Conservation (phyloP, 192 early-diverging fungal genomes). For the Coemansia sp. region DNA sequence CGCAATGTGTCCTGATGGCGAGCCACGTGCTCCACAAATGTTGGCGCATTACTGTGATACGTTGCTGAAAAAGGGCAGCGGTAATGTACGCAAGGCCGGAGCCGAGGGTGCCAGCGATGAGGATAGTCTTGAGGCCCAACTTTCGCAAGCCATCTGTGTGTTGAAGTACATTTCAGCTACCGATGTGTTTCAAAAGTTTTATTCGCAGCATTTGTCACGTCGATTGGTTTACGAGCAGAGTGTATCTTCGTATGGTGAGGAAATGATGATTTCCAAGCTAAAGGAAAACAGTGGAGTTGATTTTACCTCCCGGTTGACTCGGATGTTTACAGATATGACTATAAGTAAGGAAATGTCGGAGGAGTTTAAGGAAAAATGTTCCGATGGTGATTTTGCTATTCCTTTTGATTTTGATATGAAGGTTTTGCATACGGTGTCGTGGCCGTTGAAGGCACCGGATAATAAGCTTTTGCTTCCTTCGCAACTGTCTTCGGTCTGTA, state of each 20-base stretch:
- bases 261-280: constrained; percentile 90
- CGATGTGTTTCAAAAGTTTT: constrained; percentile 98
- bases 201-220: constrained; percentile 88
- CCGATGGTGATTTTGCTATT: constrained; percentile 38
- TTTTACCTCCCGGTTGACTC: constrained; percentile 90
- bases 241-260: constrained; percentile 89
- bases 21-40: constrained; percentile 80
- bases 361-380: constrained; percentile 66
- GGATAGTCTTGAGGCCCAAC: constrained; percentile 52
- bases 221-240: constrained; percentile 89
- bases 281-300: constrained; percentile 92
- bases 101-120: constrained; percentile 48
- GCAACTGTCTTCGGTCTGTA: constrained; percentile 81
- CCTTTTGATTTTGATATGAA: constrained; percentile 79
- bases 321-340: constrained; percentile 95
- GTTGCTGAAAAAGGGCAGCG: constrained; percentile 77
- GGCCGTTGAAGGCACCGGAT: constrained; percentile 82
- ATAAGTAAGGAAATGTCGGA: constrained; percentile 89
- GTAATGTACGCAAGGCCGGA: constrained; percentile 30
- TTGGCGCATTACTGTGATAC: constrained; percentile 90
- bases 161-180: constrained; percentile 97
- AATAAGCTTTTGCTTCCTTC: constrained; percentile 85
- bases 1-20: constrained; percentile 68
- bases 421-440: constrained; percentile 82
- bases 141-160: constrained; percentile 73